phyloP scores from a whole-genome alignment of 1,284 basidiomycete species.

The Irpex sp. region DNA sequence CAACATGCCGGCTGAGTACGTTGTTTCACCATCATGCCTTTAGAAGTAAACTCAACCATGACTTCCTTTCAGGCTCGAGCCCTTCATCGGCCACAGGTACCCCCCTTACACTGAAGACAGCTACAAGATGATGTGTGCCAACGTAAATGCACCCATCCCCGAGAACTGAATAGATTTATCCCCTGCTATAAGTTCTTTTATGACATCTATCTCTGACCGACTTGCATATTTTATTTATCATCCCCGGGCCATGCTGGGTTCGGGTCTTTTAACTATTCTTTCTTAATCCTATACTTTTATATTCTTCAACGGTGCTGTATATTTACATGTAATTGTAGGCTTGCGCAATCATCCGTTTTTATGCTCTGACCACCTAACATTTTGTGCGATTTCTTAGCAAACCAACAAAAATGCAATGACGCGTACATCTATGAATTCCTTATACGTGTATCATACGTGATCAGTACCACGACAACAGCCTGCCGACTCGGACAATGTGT shows the following conservation, averaged over 20 bases:
- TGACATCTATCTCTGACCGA: neutral
- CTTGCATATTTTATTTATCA: neutral
- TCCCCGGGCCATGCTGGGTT: neutral
- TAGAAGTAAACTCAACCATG: neutral
- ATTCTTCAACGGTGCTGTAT: neutral
- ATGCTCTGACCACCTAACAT: neutral
- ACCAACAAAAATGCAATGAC: too few relatives aligned
- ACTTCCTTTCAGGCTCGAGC: slow-evolving; percentile 8
- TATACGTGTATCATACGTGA: too few relatives aligned
- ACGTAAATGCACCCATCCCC: slow-evolving; percentile 7
- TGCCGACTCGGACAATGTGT: too few relatives aligned
- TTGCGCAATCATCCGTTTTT: neutral
- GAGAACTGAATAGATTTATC: slow-evolving; percentile 1
- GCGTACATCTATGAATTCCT: too few relatives aligned
- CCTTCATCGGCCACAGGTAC: slow-evolving; percentile 10
- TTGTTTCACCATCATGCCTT: neutral
- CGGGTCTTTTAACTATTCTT: neutral
- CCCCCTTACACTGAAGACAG: slow-evolving; percentile 14
- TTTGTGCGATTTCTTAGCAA: too few relatives aligned
- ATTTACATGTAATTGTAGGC: neutral
- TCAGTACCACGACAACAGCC: too few relatives aligned
- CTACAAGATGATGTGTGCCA: slow-evolving; percentile 9
- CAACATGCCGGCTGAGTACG: slow-evolving; percentile 34
- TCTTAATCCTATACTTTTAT: neutral
- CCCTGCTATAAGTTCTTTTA: neutral